Conservation (phyloP, 805 yeast species). For the Starmera caribaea region DNA sequence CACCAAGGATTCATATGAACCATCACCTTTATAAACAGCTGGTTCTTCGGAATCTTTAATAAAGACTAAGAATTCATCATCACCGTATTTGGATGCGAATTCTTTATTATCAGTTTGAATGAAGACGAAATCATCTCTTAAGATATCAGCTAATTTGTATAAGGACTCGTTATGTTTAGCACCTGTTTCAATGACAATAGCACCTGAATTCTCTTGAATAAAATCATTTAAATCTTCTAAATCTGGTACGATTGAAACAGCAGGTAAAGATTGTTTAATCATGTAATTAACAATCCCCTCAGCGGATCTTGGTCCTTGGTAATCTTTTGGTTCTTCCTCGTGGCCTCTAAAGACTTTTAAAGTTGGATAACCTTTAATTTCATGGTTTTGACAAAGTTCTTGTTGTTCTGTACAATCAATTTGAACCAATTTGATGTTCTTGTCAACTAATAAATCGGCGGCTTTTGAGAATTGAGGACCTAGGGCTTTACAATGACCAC, state of each 20-base stretch:
- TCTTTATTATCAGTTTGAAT: slow-evolving; percentile 33
- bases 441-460: slow-evolving; percentile 49
- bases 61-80: slow-evolving; percentile 20
- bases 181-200: slow-evolving; percentile 49
- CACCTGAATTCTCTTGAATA: slow-evolving; percentile 35
- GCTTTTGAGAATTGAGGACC: slow-evolving; percentile 78
- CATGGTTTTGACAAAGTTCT: slow-evolving; percentile 58
- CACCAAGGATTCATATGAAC: slow-evolving; percentile 13
- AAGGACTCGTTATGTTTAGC: slow-evolving; percentile 46
- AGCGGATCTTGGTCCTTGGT: slow-evolving; percentile 79
- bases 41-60: slow-evolving; percentile 23
- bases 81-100: slow-evolving; percentile 25
- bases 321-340: slow-evolving; percentile 41
- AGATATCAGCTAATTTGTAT: slow-evolving; percentile 46
- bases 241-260: slow-evolving; percentile 44
- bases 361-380: slow-evolving; percentile 78
- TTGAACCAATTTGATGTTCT: slow-evolving; percentile 68
- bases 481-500: slow-evolving; percentile 88
- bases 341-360: slow-evolving; percentile 59
- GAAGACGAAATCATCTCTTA: slow-evolving; percentile 59
- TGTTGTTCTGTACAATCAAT: slow-evolving; percentile 76
- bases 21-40: slow-evolving; percentile 20
- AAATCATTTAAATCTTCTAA: slow-evolving; percentile 41
- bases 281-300: slow-evolving; percentile 69
- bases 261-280: slow-evolving; percentile 75